These are phyloP conservation scores for Phytophthora uliginosa DNA, from an alignment of 352 stramenopile species.

Conservation along the genomic window DNA sequence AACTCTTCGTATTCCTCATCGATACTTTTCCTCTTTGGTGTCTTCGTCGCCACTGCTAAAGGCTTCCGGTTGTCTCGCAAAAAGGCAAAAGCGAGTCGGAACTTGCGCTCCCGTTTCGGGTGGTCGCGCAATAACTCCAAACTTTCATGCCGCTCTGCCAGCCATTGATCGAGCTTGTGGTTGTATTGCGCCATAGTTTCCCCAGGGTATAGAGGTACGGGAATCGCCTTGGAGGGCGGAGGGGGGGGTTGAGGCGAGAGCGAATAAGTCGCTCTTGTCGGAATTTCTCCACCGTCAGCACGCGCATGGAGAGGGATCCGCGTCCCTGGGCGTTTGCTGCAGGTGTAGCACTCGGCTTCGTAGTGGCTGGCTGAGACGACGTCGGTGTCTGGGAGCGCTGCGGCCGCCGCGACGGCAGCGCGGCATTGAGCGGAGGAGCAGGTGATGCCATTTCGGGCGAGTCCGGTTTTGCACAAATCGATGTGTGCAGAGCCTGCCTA, in stretches of 20 bases:
- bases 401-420: background rate
- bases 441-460: background rate
- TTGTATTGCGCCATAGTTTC: constrained; percentile 3
- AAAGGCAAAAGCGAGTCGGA: constrained; percentile 28
- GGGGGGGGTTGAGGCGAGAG: background rate
- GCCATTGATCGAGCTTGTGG: constrained; percentile 2
- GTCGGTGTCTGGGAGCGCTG: background rate
- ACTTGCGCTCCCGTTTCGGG: constrained; percentile 16
- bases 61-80: background rate
- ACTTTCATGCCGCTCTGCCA: background rate
- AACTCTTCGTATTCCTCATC: constrained; percentile 25
- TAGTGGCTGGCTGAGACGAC: background rate
- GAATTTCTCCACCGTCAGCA: constrained; percentile 10
- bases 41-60: background rate
- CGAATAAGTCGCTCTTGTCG: constrained; percentile 8
- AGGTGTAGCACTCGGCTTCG: background rate
- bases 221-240: background rate
- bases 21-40: constrained; percentile 4
- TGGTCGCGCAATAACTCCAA: constrained; percentile 2
- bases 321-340: background rate
- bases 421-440: background rate
- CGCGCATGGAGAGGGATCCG: background rate
- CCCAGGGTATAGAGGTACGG: background rate
- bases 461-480: background rate
- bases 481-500: no score